A percentile compares a stretch with the other conserved stretches of the same genome.
phyloP scores from a whole-genome alignment of 306 rosid genomes.

The Prunus dulcis region DNA sequence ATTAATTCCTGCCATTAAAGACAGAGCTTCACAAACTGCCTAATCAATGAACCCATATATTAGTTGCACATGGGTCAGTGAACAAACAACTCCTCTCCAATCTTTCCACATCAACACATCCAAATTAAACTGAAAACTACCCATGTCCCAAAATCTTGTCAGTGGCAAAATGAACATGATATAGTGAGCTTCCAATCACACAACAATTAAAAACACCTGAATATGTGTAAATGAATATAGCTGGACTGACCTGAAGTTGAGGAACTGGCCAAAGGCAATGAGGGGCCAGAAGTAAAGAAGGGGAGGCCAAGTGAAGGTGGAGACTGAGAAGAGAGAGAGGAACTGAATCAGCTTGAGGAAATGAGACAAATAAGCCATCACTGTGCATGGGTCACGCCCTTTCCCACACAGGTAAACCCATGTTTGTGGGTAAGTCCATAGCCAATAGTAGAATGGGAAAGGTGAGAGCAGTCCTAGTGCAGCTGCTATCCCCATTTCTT shows the following conservation, averaged over 20 bases:
- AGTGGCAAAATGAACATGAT: neutral
- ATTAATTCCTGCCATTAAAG: neutral
- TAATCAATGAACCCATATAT: neutral
- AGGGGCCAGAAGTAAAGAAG: constrained; percentile 86
- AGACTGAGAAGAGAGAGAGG: constrained; percentile 58
- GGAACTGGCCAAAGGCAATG: constrained; percentile 74
- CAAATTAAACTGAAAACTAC: neutral
- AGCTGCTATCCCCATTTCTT: constrained; percentile 45
- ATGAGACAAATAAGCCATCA: constrained; percentile 62
- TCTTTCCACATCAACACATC: neutral
- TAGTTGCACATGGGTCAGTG: neutral
- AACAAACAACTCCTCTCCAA: neutral
- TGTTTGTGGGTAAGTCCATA: constrained; percentile 70
- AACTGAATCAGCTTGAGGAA: constrained; percentile 71
- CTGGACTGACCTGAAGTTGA: constrained; percentile 61
- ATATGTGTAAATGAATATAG: neutral
- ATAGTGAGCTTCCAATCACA: too few relatives aligned
- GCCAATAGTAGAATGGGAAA: constrained; percentile 67
- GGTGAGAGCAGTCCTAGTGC: constrained; percentile 55
- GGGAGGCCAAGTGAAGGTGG: constrained; percentile 69
- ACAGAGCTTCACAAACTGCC: neutral
- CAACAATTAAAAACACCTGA: neutral
- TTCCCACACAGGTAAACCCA: constrained; percentile 79
- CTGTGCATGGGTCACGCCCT: constrained; percentile 63
- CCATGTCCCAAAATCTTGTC: neutral